Percentiles rank a stretch among this genome's conserved stretches.
Conservation (phyloP, 768 basidiomycete genomes). For the Cyathus striatus region DNA sequence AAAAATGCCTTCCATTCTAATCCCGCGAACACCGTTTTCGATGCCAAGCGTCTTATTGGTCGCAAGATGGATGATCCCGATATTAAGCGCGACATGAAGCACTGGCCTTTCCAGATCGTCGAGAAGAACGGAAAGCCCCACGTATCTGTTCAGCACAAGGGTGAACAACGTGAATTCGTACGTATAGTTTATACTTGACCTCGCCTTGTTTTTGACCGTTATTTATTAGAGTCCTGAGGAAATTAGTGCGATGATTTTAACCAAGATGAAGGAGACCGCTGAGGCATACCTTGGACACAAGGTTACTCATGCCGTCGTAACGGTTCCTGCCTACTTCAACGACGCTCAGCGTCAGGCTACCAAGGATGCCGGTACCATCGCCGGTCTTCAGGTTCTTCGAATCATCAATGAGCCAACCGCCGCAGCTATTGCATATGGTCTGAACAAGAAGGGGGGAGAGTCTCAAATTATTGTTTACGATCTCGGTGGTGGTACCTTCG, state of each 20-base stretch:
- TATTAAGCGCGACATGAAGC: constrained; percentile 76
- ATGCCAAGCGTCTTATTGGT: constrained; percentile 92
- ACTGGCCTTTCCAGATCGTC: constrained; percentile 78
- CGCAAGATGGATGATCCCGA: constrained; percentile 76
- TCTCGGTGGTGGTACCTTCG: constrained; percentile 70
- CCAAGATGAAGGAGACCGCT: constrained; percentile 69
- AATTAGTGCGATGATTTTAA: constrained; percentile 61
- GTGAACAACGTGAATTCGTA: constrained; percentile 52
- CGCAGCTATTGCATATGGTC: constrained; percentile 67
- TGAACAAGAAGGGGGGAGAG: constrained; percentile 54
- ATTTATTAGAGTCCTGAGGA: constrained; percentile 51
- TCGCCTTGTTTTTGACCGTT: neutral
- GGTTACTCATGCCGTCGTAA: constrained; percentile 56
- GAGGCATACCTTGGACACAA: constrained; percentile 63
- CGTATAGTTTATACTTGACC: constrained; percentile 15
- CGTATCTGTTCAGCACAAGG: constrained; percentile 62
- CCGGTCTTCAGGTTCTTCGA: constrained; percentile 59
- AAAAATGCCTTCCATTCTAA: constrained; percentile 93
- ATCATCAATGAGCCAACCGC: constrained; percentile 71
- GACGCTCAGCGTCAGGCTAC: constrained; percentile 59
- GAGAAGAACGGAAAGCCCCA: constrained; percentile 76
- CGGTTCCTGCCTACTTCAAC: constrained; percentile 63
- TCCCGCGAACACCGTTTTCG: constrained; percentile 92
- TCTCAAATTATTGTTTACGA: constrained; percentile 67
- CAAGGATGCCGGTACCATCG: constrained; percentile 62